Conservation (phyloP, 2,329 filamentous ascomycete species). For the Tolypocladium tundrense region DNA sequence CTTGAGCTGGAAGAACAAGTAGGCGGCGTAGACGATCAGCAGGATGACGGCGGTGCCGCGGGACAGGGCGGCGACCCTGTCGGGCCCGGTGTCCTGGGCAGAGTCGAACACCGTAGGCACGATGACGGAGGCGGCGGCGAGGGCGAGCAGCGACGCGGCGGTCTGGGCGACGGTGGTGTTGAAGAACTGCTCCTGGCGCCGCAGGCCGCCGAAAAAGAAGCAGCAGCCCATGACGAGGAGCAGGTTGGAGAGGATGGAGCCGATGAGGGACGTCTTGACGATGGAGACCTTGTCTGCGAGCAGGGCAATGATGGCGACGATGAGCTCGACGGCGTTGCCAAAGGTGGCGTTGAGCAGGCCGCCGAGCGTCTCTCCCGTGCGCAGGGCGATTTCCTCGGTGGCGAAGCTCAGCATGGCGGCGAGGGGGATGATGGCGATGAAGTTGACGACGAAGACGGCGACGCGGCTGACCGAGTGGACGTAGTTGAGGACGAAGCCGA, state of each 20-base stretch:
- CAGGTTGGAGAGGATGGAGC: constrained; percentile 84
- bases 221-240: constrained; percentile 84
- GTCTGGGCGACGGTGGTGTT: constrained; percentile 90
- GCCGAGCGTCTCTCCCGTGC: constrained; percentile 75
- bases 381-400: constrained; percentile 79
- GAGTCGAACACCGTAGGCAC: constrained; percentile 79
- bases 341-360: constrained; percentile 87
- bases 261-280: constrained; percentile 86
- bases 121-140: constrained; percentile 73
- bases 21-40: constrained; percentile 71
- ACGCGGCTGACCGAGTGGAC: constrained; percentile 42
- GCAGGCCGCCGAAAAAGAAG: constrained; percentile 79
- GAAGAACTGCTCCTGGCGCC: constrained; percentile 75
- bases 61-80: constrained; percentile 52
- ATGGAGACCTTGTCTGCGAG: constrained; percentile 66
- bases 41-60: constrained; percentile 71
- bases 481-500: constrained; percentile 68
- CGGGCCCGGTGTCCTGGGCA: constrained; percentile 26
- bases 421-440: constrained; percentile 83
- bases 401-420: constrained; percentile 80
- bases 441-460: constrained; percentile 78
- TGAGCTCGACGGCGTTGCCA: constrained; percentile 85
- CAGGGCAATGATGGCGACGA: constrained; percentile 79
- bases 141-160: constrained; percentile 66
- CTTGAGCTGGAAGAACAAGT: constrained; percentile 85